These are phyloP conservation scores for Micractinium conductrix DNA, from an alignment of 139 green algal genomes.

Conservation along the genomic window DNA sequence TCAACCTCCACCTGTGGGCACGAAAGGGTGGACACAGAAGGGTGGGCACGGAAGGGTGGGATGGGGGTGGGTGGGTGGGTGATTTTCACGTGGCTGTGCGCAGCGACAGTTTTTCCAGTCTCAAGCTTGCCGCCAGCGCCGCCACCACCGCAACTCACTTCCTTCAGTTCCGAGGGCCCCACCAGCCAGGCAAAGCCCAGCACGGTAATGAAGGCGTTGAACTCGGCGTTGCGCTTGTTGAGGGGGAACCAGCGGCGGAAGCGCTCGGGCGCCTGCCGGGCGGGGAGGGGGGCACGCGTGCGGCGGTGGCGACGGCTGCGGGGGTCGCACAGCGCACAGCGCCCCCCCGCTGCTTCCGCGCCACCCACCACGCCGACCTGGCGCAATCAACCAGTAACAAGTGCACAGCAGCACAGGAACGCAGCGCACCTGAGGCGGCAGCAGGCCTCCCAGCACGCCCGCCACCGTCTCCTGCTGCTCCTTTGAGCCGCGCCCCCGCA, in stretches of 20 bases:
- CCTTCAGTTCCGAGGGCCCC: slow-evolving; percentile 48
- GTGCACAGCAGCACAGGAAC: no score
- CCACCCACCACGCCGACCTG: no score
- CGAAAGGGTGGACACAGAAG: no score
- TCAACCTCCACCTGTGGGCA: slow-evolving; percentile 44
- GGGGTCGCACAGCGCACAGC: no score
- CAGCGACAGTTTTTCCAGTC: not conserved
- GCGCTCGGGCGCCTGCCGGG: slow-evolving; percentile 23
- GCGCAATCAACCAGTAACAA: no score
- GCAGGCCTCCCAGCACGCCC: slow-evolving; percentile 47
- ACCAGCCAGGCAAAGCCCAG: slow-evolving; percentile 71
- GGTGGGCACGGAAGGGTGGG: no score
- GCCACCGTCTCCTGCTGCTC: slow-evolving; percentile 61
- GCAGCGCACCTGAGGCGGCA: slow-evolving; percentile 51
- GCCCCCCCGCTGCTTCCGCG: no score
- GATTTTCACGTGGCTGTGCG: no score
- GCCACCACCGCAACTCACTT: slow-evolving; percentile 5
- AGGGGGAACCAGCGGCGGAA: slow-evolving; percentile 63
- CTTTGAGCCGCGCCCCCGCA: slow-evolving; percentile 54
- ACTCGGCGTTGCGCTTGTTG: slow-evolving; percentile 53
- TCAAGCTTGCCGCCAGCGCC: not conserved
- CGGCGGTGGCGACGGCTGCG: not conserved
- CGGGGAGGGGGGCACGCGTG: not conserved
- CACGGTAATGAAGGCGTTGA: slow-evolving; percentile 63
- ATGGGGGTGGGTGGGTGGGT: no score